A percentile compares a stretch with the other conserved stretches of the same genome.
phyloP scores from a whole-genome alignment of 176 grass and related monocot species.

The Otatea glauca region DNA sequence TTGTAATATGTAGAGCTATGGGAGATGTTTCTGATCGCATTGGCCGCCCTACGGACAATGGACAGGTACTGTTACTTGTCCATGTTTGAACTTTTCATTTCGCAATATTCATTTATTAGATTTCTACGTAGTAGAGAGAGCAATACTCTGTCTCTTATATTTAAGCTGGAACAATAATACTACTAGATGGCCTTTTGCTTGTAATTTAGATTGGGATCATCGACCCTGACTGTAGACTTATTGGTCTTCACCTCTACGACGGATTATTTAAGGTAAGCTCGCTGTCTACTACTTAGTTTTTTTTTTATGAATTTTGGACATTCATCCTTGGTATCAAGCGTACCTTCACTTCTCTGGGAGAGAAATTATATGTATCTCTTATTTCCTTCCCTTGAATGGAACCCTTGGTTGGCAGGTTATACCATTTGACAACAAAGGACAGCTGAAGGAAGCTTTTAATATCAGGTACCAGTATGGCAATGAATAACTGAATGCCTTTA shows the following conservation, averaged over 20 bases:
- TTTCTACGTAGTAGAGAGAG: neutral
- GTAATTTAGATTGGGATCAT: slow-evolving; percentile 87
- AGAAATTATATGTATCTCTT: neutral
- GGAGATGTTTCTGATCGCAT: slow-evolving; percentile 99
- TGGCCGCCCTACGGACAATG: slow-evolving; percentile 96
- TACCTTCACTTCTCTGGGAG: neutral
- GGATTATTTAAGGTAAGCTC: slow-evolving; percentile 90
- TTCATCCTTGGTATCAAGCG: slow-evolving; percentile 15
- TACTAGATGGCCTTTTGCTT: neutral
- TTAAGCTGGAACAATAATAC: neutral
- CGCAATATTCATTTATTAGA: slow-evolving; percentile 5
- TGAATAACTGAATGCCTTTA: slow-evolving; percentile 5
- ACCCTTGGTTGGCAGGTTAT: slow-evolving; percentile 71
- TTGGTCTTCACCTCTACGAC: slow-evolving; percentile 93
- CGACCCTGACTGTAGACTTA: slow-evolving; percentile 90
- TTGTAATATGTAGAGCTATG: slow-evolving; percentile 75
- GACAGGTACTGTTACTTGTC: slow-evolving; percentile 62
- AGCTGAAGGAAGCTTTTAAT: slow-evolving; percentile 99
- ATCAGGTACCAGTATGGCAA: slow-evolving; percentile 69
- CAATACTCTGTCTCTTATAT: neutral
- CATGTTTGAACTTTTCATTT: neutral
- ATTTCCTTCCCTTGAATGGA: slow-evolving; percentile 12
- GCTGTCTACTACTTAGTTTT: slow-evolving; percentile 5
- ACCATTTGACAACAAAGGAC: slow-evolving; percentile 98
- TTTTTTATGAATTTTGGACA: neutral